Evolutionary conservation across 192 early-diverging fungal species (phyloP).

Genomic region (Spizellomyces punctatus): DNA sequence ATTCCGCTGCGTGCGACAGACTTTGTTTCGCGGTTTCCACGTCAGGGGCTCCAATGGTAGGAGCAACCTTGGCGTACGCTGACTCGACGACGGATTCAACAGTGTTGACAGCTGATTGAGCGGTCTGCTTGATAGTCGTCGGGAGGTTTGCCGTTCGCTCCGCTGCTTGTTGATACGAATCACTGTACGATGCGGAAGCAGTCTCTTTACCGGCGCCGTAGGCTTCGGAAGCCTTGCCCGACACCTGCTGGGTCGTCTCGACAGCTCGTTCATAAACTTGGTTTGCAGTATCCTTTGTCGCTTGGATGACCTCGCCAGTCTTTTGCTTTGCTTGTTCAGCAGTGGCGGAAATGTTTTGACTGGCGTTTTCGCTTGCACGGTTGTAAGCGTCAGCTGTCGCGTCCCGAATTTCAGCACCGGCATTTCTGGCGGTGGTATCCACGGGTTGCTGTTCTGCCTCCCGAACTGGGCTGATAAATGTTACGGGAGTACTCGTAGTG

Average conservation of each 20-base stretch:
- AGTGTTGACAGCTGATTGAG: background rate
- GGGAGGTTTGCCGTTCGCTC: constrained; percentile 14
- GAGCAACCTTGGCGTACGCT: background rate
- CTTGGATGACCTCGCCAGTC: background rate
- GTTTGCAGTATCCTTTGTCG: background rate
- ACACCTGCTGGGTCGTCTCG: background rate
- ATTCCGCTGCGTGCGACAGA: background rate
- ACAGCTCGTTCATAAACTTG: background rate
- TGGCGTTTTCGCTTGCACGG: background rate
- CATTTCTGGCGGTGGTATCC: no score
- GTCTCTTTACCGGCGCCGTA: background rate
- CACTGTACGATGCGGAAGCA: constrained; percentile 1
- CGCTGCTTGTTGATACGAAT: constrained; percentile 12
- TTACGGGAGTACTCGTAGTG: background rate
- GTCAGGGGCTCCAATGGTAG: background rate
- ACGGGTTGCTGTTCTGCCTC: no score
- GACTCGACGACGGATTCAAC: background rate
- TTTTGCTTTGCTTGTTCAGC: background rate
- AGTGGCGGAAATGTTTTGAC: background rate
- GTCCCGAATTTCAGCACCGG: background rate
- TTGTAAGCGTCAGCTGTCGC: background rate
- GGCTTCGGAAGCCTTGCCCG: background rate
- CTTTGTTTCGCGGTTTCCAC: background rate
- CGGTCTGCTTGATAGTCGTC: background rate
- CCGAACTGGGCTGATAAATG: background rate